Percentiles rank a stretch among this genome's conserved stretches.
Evolutionary conservation across 2,329 filamentous ascomycete genomes (phyloP).

Genomic region (Aspergillus novoparasiticus): DNA sequence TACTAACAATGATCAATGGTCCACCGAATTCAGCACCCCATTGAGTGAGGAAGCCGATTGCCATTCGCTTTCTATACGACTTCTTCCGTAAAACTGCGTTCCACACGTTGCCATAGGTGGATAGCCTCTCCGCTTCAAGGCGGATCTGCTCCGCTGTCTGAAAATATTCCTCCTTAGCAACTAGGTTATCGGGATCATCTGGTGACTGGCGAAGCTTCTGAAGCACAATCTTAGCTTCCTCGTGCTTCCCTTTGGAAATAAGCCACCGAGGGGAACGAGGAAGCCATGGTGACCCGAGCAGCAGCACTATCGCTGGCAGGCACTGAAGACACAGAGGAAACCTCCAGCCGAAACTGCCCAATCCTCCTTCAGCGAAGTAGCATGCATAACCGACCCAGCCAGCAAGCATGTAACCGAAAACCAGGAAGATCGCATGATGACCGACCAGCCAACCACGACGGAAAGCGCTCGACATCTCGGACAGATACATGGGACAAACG

Average conservation of each 20-base stretch:
- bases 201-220: slow-evolving; percentile 41
- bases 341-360: slow-evolving; percentile 48
- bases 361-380: slow-evolving; percentile 43
- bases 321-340: slow-evolving; percentile 49
- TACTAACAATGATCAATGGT: slow-evolving; percentile 53
- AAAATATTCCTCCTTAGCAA: slow-evolving; percentile 50
- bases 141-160: slow-evolving; percentile 51
- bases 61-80: slow-evolving; percentile 55
- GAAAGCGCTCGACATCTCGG: slow-evolving; percentile 45
- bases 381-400: slow-evolving; percentile 50
- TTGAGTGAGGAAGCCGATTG: slow-evolving; percentile 55
- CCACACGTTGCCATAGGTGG: slow-evolving; percentile 46
- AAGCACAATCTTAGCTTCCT: slow-evolving; percentile 51
- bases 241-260: slow-evolving; percentile 47
- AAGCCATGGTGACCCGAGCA: slow-evolving; percentile 46
- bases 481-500: slow-evolving; percentile 50
- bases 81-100: slow-evolving; percentile 50
- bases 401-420: slow-evolving; percentile 51
- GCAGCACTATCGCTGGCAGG: slow-evolving; percentile 43
- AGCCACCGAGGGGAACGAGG: slow-evolving; percentile 55
- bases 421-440: slow-evolving; percentile 51
- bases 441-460: slow-evolving; percentile 50
- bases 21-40: slow-evolving; percentile 59
- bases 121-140: slow-evolving; percentile 47
- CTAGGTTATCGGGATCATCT: slow-evolving; percentile 44